phyloP scores from a whole-genome alignment of 305 asterid species.

The Fraxinus xanthoxyloides region DNA sequence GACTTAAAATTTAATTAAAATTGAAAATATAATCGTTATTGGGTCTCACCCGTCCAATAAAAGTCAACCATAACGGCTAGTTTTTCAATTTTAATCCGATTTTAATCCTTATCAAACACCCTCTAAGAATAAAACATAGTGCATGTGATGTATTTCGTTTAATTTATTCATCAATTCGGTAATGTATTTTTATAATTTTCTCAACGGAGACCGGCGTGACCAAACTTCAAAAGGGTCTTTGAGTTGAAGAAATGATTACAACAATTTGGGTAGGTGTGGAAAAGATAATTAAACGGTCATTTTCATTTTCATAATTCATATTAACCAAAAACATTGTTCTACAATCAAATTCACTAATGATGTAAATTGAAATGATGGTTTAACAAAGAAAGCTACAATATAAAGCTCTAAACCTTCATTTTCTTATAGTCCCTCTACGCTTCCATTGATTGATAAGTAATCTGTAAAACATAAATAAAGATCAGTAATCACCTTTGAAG shows the following conservation, averaged over 20 bases:
- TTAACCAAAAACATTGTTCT: neutral
- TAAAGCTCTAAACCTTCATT: neutral
- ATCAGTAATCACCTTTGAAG: neutral
- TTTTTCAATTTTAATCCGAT: too few species aligned
- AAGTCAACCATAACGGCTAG: too few species aligned
- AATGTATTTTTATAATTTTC: neutral
- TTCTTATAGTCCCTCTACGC: neutral
- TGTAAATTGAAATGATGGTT: neutral
- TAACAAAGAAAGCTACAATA: neutral
- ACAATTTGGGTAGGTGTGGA: neutral
- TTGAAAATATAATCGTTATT: too few species aligned
- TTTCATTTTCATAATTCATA: neutral
- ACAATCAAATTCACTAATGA: neutral
- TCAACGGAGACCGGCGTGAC: slow-evolving; percentile 20
- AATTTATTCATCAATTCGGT: neutral
- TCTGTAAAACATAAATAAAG: neutral
- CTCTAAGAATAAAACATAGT: too few species aligned
- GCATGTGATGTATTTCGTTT: neutral
- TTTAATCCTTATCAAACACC: too few species aligned
- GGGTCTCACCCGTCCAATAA: too few species aligned
- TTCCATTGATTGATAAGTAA: neutral
- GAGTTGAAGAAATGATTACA: neutral
- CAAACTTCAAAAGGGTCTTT: slow-evolving; percentile 18
- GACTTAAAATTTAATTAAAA: too few species aligned
- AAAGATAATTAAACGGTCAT: neutral